A percentile compares a stretch with the other conserved stretches of the same genome.
phyloP scores from a whole-genome alignment of 2,329 filamentous ascomycete species.

The Thielaviopsis euricoi region DNA sequence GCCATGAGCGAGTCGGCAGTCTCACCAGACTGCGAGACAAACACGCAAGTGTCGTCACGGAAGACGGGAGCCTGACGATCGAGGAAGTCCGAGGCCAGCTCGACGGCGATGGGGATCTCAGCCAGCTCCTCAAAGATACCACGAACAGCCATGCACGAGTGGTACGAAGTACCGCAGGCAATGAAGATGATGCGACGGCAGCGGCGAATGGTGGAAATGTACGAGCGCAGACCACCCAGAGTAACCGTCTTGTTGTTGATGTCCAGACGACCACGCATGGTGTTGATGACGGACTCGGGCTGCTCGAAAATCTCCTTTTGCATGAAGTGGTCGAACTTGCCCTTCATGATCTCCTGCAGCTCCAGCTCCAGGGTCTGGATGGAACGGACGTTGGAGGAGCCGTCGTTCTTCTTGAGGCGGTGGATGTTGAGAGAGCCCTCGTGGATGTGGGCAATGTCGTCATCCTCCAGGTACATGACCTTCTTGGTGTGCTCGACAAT shows the following conservation, averaged over 20 bases:
- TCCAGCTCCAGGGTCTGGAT: slow-evolving; percentile 98
- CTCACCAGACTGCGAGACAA: slow-evolving; percentile 97
- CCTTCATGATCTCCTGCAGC: slow-evolving; percentile 99
- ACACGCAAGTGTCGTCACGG: slow-evolving; percentile 97
- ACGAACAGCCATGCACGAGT: slow-evolving; percentile 98
- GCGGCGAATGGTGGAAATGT: slow-evolving; percentile 89
- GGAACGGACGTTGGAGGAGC: slow-evolving; percentile 87
- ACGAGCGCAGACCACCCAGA: slow-evolving; percentile 86
- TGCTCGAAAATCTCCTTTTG: slow-evolving; percentile 99
- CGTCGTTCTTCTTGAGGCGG: slow-evolving; percentile 90
- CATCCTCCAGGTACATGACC: slow-evolving; percentile 98
- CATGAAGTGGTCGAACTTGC: slow-evolving; percentile 99
- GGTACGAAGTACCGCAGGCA: slow-evolving; percentile 93
- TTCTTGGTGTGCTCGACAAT: slow-evolving; percentile 99
- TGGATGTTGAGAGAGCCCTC: slow-evolving; percentile 98
- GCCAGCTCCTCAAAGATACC: slow-evolving; percentile 96
- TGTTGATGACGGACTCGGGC: slow-evolving; percentile 97
- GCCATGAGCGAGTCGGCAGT: slow-evolving; percentile 96
- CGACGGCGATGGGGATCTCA: slow-evolving; percentile 93
- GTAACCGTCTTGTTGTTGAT: slow-evolving; percentile 87
- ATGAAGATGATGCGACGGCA: slow-evolving; percentile 98
- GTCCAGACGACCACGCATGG: slow-evolving; percentile 97
- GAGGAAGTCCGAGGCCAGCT: slow-evolving; percentile 94
- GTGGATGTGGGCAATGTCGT: slow-evolving; percentile 98
- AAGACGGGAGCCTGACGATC: slow-evolving; percentile 94